Conservation (phyloP, 352 stramenopile species). For the Phytophthora uliginosa region DNA sequence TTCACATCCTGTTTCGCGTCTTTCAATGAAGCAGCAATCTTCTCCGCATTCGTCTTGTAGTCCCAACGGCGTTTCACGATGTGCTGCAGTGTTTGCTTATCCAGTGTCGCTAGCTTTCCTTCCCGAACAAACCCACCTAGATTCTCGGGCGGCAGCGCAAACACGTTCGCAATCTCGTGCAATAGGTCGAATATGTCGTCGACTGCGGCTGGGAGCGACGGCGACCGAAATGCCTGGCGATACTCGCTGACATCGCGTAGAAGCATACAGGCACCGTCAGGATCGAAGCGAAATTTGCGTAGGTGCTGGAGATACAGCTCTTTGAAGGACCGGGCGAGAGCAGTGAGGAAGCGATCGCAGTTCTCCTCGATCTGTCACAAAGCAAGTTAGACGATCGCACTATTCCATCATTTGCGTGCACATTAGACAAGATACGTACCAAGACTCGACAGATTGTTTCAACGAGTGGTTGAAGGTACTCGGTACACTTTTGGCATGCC, state of each 20-base stretch:
- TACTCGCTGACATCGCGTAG: constrained; percentile 85
- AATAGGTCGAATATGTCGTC: constrained; percentile 83
- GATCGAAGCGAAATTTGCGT: constrained; percentile 83
- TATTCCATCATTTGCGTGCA: not conserved
- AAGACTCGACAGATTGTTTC: constrained; percentile 57
- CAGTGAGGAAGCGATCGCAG: constrained; percentile 67
- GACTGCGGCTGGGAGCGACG: constrained; percentile 37
- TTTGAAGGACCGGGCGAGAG: constrained; percentile 69
- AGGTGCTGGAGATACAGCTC: constrained; percentile 82
- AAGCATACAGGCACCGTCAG: constrained; percentile 84
- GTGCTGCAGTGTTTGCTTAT: constrained; percentile 64
- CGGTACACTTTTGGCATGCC: constrained; percentile 73
- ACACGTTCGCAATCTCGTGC: constrained; percentile 86
- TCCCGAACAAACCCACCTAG: constrained; percentile 83
- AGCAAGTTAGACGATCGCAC: not conserved
- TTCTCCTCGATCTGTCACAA: constrained; percentile 66
- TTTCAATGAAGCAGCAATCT: constrained; percentile 64
- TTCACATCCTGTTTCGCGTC: constrained; percentile 18
- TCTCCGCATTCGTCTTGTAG: constrained; percentile 85
- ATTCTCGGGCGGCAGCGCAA: constrained; percentile 81
- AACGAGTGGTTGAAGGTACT: constrained; percentile 81
- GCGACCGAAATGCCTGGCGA: constrained; percentile 68
- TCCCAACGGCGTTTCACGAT: constrained; percentile 86
- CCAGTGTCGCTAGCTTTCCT: constrained; percentile 73
- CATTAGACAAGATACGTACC: constrained; percentile 35